These are phyloP conservation scores for Botrytis byssoidea DNA, from an alignment of 2,329 filamentous ascomycete genomes.

Conservation along the genomic window DNA sequence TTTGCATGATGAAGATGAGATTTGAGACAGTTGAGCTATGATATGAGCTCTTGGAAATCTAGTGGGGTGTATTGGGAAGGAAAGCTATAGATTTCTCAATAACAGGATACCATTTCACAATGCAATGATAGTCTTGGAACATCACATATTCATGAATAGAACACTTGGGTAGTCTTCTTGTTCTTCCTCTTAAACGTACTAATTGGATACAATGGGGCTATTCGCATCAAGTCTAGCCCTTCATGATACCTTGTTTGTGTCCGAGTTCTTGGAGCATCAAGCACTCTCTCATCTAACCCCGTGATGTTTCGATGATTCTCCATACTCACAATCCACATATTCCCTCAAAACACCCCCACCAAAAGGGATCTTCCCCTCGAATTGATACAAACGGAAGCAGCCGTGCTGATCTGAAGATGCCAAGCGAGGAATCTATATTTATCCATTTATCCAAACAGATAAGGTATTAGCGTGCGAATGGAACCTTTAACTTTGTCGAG, in stretches of 20 bases:
- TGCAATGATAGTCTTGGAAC: background rate
- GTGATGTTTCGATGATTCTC: background rate
- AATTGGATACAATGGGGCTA: background rate
- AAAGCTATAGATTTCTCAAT: constrained; percentile 12
- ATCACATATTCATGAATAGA: background rate
- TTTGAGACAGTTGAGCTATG: constrained; percentile 1
- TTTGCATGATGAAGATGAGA: constrained; percentile 5
- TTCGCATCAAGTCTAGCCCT: constrained; percentile 3
- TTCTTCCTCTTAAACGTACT: background rate
- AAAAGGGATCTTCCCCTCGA: background rate
- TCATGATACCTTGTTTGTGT: background rate
- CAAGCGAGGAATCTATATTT: constrained; percentile 3
- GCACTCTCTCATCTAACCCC: background rate
- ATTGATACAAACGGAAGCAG: background rate
- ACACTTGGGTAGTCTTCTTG: background rate
- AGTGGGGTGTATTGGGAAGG: background rate
- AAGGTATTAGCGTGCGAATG: background rate
- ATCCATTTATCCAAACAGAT: constrained; percentile 9
- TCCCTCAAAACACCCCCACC: background rate
- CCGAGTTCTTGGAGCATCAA: background rate
- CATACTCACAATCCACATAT: background rate
- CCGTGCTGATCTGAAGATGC: constrained; percentile 2
- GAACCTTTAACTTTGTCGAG: background rate
- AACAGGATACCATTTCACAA: constrained; percentile 16
- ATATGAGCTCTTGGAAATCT: constrained; percentile 7